A percentile compares a stretch with the other conserved stretches of the same genome.
Evolutionary conservation across 306 rosid genomes (phyloP).

Genomic region (Coriaria nepalensis): DNA sequence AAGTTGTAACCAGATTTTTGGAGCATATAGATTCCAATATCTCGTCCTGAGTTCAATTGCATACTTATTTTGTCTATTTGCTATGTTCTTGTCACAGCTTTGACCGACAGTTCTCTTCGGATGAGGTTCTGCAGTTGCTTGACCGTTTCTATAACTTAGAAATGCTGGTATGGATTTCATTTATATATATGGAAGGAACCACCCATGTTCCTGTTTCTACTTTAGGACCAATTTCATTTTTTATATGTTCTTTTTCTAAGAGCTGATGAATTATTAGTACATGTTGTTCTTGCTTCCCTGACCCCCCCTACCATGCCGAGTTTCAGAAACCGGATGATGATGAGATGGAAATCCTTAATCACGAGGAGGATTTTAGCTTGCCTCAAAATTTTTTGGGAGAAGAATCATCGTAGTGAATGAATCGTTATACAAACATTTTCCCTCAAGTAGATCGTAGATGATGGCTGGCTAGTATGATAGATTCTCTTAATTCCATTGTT

Average conservation of each 20-base stretch:
- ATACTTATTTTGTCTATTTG: constrained; percentile 8
- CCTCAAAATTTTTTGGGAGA: constrained; percentile 67
- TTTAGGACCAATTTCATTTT: no score
- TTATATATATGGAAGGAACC: not conserved
- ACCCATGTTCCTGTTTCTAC: not conserved
- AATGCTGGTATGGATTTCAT: constrained; percentile 53
- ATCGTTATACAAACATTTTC: no score
- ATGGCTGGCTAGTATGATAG: not conserved
- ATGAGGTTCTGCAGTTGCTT: constrained; percentile 81
- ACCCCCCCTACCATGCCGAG: constrained; percentile 4
- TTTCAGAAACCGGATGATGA: constrained; percentile 88
- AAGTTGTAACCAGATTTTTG: no score
- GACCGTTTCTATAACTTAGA: constrained; percentile 94
- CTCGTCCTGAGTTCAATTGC: constrained; percentile 5
- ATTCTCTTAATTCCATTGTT: no score
- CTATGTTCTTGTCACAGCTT: constrained; percentile 38
- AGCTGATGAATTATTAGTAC: not conserved
- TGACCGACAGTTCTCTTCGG: constrained; percentile 68
- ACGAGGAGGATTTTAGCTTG: constrained; percentile 76
- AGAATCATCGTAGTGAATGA: constrained; percentile 40
- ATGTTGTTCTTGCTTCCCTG: constrained; percentile 4
- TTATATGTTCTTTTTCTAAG: not conserved
- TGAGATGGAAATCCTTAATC: constrained; percentile 55
- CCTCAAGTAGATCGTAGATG: constrained; percentile 7
- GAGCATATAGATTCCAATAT: not conserved